These are phyloP conservation scores for Peltaster fructicola DNA, from an alignment of 2,329 filamentous ascomycete species.

Conservation along the genomic window DNA sequence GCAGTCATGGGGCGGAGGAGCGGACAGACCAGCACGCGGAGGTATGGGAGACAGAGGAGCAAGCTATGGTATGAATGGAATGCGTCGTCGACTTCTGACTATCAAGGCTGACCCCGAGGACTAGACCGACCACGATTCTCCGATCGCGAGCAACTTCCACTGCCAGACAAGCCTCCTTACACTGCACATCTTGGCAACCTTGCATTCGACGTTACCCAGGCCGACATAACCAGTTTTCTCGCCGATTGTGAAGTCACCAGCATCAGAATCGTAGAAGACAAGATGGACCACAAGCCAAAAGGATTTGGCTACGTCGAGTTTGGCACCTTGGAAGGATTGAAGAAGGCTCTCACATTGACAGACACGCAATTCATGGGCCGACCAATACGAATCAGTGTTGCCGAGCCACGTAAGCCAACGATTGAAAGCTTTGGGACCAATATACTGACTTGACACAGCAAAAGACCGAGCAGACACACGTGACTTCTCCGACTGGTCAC, in stretches of 20 bases:
- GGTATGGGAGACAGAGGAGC: conserved; percentile 11
- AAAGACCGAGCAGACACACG: conserved; percentile 67
- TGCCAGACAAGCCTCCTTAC: conserved; percentile 83
- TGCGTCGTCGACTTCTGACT: too few species aligned
- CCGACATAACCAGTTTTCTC: conserved; percentile 75
- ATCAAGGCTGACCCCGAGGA: neutral
- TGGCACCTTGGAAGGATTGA: conserved; percentile 67
- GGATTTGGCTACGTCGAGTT: conserved; percentile 98
- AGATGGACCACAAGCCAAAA: conserved; percentile 82
- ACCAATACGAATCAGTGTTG: conserved; percentile 82
- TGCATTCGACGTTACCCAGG: conserved; percentile 78
- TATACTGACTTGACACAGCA: conserved; percentile 33
- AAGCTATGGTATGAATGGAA: conserved; percentile 17
- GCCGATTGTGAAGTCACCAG: conserved; percentile 67
- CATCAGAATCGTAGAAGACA: conserved; percentile 93
- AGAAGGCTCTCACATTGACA: conserved; percentile 73
- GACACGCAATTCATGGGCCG: conserved; percentile 72
- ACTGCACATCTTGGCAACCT: conserved; percentile 94
- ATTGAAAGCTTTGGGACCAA: neutral
- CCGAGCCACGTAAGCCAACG: conserved; percentile 72
- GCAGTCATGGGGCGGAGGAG: too few species aligned
- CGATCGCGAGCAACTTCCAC: conserved; percentile 57
- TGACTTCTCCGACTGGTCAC: conserved; percentile 79
- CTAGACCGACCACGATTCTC: conserved; percentile 21
- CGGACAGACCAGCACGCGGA: too few species aligned